Evolutionary conservation across 202 grass and related monocot species (phyloP).

Genomic region (Elaeis oleifera): DNA sequence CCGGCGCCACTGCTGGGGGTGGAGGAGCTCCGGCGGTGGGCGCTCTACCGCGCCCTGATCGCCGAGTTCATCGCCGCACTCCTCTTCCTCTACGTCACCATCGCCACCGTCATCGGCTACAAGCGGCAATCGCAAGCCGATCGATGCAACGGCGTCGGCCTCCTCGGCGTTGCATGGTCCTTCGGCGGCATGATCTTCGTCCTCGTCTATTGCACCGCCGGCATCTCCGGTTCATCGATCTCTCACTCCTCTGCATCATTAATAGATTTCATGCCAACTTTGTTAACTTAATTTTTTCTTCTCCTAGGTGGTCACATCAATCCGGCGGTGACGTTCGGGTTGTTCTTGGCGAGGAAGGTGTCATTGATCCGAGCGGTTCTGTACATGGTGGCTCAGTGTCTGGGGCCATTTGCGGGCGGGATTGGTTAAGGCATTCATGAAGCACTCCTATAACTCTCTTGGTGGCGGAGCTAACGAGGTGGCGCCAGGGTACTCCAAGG

Average conservation of each 20-base stretch:
- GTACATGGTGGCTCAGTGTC: slow-evolving; percentile 61
- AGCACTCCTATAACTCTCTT: slow-evolving; percentile 24
- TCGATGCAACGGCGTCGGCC: slow-evolving; percentile 30
- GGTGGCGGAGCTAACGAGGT: slow-evolving; percentile 54
- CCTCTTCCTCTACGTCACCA: slow-evolving; percentile 69
- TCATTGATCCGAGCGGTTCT: slow-evolving; percentile 38
- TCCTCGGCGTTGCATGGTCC: slow-evolving; percentile 66
- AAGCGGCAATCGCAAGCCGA: slow-evolving; percentile 33
- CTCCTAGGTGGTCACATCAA: slow-evolving; percentile 64
- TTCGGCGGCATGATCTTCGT: slow-evolving; percentile 78
- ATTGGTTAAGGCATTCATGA: slow-evolving; percentile 55
- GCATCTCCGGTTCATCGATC: slow-evolving; percentile 42
- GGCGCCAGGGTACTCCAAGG: slow-evolving; percentile 7
- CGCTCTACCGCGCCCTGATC: slow-evolving; percentile 63
- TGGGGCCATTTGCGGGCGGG: slow-evolving; percentile 72
- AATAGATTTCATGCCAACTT: too few species aligned
- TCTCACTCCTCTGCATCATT: neutral
- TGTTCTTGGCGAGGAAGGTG: slow-evolving; percentile 51
- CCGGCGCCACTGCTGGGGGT: slow-evolving; percentile 36
- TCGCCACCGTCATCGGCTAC: slow-evolving; percentile 80
- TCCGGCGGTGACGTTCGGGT: slow-evolving; percentile 62
- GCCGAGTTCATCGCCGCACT: slow-evolving; percentile 70
- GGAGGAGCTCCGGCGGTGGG: slow-evolving; percentile 48
- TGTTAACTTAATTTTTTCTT: neutral
- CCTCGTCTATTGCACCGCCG: slow-evolving; percentile 73